Conservation (phyloP, 2,329 filamentous ascomycete genomes). For the Chaetomiaceae sp. region DNA sequence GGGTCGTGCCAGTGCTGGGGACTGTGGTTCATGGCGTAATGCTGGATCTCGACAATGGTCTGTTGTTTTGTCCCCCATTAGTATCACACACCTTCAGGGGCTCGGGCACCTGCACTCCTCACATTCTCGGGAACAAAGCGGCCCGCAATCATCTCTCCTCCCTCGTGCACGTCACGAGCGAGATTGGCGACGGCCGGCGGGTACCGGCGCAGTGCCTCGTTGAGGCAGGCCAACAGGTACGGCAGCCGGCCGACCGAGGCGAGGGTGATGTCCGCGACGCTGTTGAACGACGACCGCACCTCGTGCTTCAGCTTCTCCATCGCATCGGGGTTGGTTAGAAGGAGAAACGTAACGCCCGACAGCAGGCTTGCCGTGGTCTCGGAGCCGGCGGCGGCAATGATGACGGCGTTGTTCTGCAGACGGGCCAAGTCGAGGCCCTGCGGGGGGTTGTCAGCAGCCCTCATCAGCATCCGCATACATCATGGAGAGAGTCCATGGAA, state of each 20-base stretch:
- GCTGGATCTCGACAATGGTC: constrained; percentile 41
- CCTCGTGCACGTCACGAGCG: constrained; percentile 30
- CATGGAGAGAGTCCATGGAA: too few relatives aligned
- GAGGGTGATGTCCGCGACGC: constrained; percentile 32
- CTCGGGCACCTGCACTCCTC: background rate
- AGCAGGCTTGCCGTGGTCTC: constrained; percentile 49
- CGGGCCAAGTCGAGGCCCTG: constrained; percentile 12
- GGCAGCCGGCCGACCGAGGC: constrained; percentile 26
- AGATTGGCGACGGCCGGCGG: constrained; percentile 31
- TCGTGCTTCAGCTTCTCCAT: constrained; percentile 38
- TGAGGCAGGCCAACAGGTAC: constrained; percentile 35
- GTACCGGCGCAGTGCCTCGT: constrained; percentile 35
- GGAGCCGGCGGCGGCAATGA: constrained; percentile 43
- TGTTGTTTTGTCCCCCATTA: constrained; percentile 19
- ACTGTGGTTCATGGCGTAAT: constrained; percentile 42
- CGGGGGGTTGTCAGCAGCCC: background rate
- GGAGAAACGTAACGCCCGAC: constrained; percentile 35
- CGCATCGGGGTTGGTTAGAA: constrained; percentile 36
- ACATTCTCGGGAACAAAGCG: constrained; percentile 33
- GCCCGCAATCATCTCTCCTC: constrained; percentile 33
- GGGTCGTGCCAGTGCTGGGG: constrained; percentile 42
- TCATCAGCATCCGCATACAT: background rate
- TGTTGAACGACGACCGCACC: constrained; percentile 38
- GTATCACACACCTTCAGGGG: background rate
- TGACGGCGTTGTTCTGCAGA: constrained; percentile 22